Evolutionary conservation across 2,329 filamentous ascomycete species (phyloP), one percentile per base, ranked within the genome.

Genomic region (Xenosphaeropsis pyriputrescens): DNA sequence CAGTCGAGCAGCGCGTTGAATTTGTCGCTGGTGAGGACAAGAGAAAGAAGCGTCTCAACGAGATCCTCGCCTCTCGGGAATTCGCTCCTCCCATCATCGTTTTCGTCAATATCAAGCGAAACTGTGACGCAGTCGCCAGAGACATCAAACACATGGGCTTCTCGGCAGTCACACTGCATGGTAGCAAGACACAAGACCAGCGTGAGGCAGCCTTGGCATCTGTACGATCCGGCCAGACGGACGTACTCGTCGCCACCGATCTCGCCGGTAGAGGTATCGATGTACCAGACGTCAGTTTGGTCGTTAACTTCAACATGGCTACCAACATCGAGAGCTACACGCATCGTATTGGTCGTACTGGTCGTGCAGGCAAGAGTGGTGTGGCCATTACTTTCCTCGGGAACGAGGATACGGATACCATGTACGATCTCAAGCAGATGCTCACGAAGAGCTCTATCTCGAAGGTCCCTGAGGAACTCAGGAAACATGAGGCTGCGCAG

Each of bases 251-350:
- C 37, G 91, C 91, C 1, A 98, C 91, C 1, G 91, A 98, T 62
- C 66, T 98, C 40, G 91, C 91, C 1, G 91, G 89, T 45, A 78
- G 91, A 67, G 91, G 91, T 85, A 95, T 98, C 57, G 91, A 98
- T 60, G 88, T 98, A 4, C 78, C 83, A 0, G 91, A 96, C 54
- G 91, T 98, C 31, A 84, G 75, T 44, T 71, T 98, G 42, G 91
- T 98, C 40, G 72, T 98, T 57, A 98, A 98, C 65, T 98, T 96
- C 73, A 98, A 96, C 68, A 96, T 98, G 91, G 82, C 91, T 1
- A 77, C 65, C 11, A 85, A 69, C 48, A 96, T 98, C 48, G 91
- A 98, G 63, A 81, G 75, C 54, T 98, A 98, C 58, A 96, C 89
- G 2, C 91, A 98, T 67, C 79, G 91, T 64, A 82, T 98, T 52